A percentile compares a stretch with the other conserved stretches of the same genome.
phyloP scores from a whole-genome alignment of 495 filamentous ascomycete genomes.

The Penicillium crystallinum region DNA sequence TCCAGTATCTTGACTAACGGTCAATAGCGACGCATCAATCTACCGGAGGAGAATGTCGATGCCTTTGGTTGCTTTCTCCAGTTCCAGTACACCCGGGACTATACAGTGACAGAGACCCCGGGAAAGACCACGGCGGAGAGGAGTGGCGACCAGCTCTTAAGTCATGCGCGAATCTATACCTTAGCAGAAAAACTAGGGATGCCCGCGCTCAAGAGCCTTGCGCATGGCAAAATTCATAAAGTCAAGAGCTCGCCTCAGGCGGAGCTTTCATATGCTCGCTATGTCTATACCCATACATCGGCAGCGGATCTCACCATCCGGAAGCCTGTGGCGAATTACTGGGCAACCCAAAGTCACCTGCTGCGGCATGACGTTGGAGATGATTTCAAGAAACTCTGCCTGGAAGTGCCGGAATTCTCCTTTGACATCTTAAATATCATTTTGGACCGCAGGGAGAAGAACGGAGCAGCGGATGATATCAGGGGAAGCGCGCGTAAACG shows the following conservation, averaged over 20 bases:
- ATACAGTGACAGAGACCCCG: slow-evolving; percentile 60
- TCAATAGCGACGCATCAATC: slow-evolving; percentile 57
- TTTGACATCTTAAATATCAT: slow-evolving; percentile 80
- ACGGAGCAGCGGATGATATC: slow-evolving; percentile 22
- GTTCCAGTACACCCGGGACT: slow-evolving; percentile 89
- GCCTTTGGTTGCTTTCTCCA: slow-evolving; percentile 85
- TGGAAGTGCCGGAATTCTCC: slow-evolving; percentile 84
- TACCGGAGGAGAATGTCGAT: slow-evolving; percentile 67
- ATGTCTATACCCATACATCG: slow-evolving; percentile 74
- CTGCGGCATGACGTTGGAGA: slow-evolving; percentile 78
- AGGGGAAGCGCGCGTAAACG: slow-evolving; percentile 32
- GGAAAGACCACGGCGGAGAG: slow-evolving; percentile 56
- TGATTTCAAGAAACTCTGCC: slow-evolving; percentile 73
- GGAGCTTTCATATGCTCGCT: slow-evolving; percentile 85
- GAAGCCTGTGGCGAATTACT: slow-evolving; percentile 82
- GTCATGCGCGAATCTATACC: slow-evolving; percentile 85
- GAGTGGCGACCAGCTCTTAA: slow-evolving; percentile 69
- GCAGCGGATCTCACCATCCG: slow-evolving; percentile 67
- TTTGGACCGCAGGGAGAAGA: slow-evolving; percentile 61
- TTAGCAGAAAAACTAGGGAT: slow-evolving; percentile 76
- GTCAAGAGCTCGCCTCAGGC: slow-evolving; percentile 79
- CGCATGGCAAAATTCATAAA: slow-evolving; percentile 83
- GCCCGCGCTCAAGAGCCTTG: slow-evolving; percentile 65
- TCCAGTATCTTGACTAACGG: not conserved
- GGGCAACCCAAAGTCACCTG: slow-evolving; percentile 75